Evolutionary conservation across 2,329 filamentous ascomycete genomes (phyloP).

Genomic region (Emydomyces testavorans): DNA sequence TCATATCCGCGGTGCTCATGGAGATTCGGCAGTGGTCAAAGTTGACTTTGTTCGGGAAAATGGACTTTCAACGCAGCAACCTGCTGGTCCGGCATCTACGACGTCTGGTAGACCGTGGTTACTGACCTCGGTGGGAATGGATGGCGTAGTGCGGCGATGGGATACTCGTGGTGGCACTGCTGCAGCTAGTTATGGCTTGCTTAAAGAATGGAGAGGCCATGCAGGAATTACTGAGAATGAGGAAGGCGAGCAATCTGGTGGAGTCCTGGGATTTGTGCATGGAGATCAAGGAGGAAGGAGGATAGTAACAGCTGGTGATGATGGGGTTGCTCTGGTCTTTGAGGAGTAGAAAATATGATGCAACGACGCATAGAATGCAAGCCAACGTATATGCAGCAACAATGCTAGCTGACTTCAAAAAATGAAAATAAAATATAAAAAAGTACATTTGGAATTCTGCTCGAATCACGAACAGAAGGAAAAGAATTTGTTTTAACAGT

Average conservation of each 20-base stretch:
- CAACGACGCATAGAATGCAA: too few relatives aligned
- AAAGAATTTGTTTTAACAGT: not conserved
- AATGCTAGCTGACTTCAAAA: not conserved
- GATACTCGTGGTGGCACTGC: constrained; percentile 60
- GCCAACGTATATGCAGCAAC: not conserved
- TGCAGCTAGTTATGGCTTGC: constrained; percentile 55
- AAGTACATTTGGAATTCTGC: too few relatives aligned
- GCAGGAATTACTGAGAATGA: constrained; percentile 30
- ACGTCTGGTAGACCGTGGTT: constrained; percentile 46
- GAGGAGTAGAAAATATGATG: constrained; percentile 27
- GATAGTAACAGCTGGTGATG: constrained; percentile 84
- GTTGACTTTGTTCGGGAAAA: constrained; percentile 64
- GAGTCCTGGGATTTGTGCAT: constrained; percentile 84
- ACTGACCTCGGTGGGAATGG: constrained; percentile 80
- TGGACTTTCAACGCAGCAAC: constrained; percentile 18
- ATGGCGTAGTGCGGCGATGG: constrained; percentile 83
- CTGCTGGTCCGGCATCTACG: not conserved
- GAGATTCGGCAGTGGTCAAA: constrained; percentile 82
- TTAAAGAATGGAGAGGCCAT: constrained; percentile 86
- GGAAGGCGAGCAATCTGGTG: constrained; percentile 68
- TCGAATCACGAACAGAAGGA: not conserved
- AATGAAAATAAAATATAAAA: not conserved
- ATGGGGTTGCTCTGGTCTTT: constrained; percentile 43
- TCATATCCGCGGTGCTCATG: constrained; percentile 70
- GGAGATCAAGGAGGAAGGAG: constrained; percentile 54